Percentiles rank a stretch among this genome's conserved stretches.
These are phyloP conservation scores for Spathaspora gorwiae DNA, from an alignment of 805 yeast species.

Conservation along the genomic window DNA sequence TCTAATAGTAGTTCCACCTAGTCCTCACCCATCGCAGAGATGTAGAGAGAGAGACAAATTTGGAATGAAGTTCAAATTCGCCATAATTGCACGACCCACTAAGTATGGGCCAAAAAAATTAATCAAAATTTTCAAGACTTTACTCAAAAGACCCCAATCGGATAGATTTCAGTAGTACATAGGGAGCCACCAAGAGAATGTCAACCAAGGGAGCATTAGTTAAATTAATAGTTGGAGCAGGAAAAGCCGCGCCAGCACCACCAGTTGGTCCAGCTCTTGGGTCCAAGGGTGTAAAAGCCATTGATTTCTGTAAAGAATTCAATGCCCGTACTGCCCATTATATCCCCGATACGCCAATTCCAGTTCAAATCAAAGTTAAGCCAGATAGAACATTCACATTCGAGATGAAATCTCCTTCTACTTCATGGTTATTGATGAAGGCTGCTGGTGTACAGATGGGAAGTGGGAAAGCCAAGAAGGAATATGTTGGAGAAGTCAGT, in stretches of 20 bases:
- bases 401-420: conserved; percentile 86
- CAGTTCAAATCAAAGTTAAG: conserved; percentile 75
- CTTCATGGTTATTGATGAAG: conserved; percentile 77
- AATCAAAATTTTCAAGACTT: background rate
- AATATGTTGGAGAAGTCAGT: conserved; percentile 59
- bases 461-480: conserved; percentile 59
- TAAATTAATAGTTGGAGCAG: conserved; percentile 92
- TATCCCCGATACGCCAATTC: conserved; percentile 84
- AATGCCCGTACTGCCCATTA: conserved; percentile 92
- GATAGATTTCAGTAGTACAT: too few relatives aligned
- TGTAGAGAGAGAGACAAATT: too few relatives aligned
- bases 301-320: conserved; percentile 96
- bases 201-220: conserved; percentile 58
- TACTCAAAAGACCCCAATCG: too few relatives aligned
- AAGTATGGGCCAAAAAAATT: too few relatives aligned
- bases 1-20: background rate
- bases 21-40: too few relatives aligned
- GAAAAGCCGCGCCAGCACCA: conserved; percentile 97
- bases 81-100: background rate
- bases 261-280: conserved; percentile 99
- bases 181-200: background rate
- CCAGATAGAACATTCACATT: conserved; percentile 92
- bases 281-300: conserved; percentile 97
- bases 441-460: conserved; percentile 84
- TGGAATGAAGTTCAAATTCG: too few relatives aligned